Percentiles rank a stretch among this genome's conserved stretches.
Conservation (phyloP, 371 early-diverging fungal genomes). For the Mortierella sp. region DNA sequence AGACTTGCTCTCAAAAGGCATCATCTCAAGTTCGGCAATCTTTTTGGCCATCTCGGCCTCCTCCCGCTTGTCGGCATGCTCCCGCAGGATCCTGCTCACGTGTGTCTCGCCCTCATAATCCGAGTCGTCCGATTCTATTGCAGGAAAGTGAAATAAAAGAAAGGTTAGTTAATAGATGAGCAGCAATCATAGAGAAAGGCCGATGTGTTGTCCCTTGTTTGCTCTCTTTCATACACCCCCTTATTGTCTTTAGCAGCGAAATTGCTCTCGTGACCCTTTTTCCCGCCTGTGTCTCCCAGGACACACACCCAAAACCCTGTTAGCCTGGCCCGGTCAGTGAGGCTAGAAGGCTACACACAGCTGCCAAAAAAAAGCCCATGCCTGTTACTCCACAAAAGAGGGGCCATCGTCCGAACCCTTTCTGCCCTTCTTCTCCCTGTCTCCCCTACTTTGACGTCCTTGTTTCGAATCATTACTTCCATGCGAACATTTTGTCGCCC, state of each 20-base stretch:
- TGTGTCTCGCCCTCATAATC: constrained; percentile 73
- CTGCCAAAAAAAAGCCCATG: neutral
- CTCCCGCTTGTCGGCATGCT: constrained; percentile 64
- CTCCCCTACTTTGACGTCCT: neutral
- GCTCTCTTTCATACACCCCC: neutral
- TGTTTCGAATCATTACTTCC: neutral
- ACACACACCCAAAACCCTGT: too few relatives aligned
- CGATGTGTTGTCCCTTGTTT: neutral
- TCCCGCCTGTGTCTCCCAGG: neutral
- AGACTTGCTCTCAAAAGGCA: constrained; percentile 8
- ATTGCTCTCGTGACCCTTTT: constrained; percentile 9
- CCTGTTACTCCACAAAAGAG: neutral
- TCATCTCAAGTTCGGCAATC: constrained; percentile 53
- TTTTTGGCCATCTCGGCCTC: constrained; percentile 47
- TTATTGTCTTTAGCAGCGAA: neutral
- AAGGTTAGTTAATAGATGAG: neutral
- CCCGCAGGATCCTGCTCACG: constrained; percentile 65
- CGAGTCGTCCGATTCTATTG: constrained; percentile 70
- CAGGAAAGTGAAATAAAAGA: neutral
- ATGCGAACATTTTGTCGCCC: neutral
- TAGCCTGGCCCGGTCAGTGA: too few relatives aligned
- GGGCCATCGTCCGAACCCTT: neutral
- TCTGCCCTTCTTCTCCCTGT: neutral
- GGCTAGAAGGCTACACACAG: neutral
- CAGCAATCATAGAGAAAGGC: constrained; percentile 6